These are phyloP conservation scores for Neolentinus lepideus DNA, from an alignment of 1,284 basidiomycete species.

Conservation along the genomic window DNA sequence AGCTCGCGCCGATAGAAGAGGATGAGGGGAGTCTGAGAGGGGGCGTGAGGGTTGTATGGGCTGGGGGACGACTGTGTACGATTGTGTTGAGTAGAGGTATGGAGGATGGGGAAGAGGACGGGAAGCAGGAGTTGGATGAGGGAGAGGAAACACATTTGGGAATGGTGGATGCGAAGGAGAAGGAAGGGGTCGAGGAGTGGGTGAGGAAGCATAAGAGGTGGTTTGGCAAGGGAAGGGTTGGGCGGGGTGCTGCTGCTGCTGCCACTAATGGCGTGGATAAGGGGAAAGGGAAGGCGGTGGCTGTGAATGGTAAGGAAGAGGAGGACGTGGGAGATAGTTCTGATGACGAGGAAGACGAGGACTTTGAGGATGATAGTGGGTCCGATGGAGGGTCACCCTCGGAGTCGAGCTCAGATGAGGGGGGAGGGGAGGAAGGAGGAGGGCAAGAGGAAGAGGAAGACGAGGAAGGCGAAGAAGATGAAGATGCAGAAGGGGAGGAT, in stretches of 20 bases:
- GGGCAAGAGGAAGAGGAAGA: slow-evolving; percentile 13
- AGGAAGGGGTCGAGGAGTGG: slow-evolving; percentile 60
- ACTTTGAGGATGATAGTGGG: slow-evolving; percentile 29
- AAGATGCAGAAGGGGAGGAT: slow-evolving; percentile 20
- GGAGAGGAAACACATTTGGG: slow-evolving; percentile 58
- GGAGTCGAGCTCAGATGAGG: slow-evolving; percentile 13
- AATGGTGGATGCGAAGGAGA: slow-evolving; percentile 64
- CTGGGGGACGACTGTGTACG: slow-evolving; percentile 61
- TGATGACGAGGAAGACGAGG: slow-evolving; percentile 47
- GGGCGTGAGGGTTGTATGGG: slow-evolving; percentile 55
- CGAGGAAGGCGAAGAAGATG: not conserved
- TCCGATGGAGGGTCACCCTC: slow-evolving; percentile 12
- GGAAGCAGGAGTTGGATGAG: slow-evolving; percentile 26
- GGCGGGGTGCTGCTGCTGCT: slow-evolving; percentile 8
- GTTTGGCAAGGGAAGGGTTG: slow-evolving; percentile 39
- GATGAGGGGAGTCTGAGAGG: slow-evolving; percentile 25
- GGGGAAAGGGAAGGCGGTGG: slow-evolving; percentile 13
- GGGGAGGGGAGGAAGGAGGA: slow-evolving; percentile 16
- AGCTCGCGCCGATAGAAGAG: slow-evolving; percentile 33
- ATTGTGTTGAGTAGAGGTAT: slow-evolving; percentile 23
- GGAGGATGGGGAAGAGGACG: slow-evolving; percentile 17
- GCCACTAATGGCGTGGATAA: slow-evolving; percentile 5
- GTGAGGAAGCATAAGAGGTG: slow-evolving; percentile 43
- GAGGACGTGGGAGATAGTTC: slow-evolving; percentile 19
- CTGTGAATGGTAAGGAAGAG: slow-evolving; percentile 29